phyloP scores from a whole-genome alignment of 306 rosid species.

The Oxytropis ochrocephala region DNA sequence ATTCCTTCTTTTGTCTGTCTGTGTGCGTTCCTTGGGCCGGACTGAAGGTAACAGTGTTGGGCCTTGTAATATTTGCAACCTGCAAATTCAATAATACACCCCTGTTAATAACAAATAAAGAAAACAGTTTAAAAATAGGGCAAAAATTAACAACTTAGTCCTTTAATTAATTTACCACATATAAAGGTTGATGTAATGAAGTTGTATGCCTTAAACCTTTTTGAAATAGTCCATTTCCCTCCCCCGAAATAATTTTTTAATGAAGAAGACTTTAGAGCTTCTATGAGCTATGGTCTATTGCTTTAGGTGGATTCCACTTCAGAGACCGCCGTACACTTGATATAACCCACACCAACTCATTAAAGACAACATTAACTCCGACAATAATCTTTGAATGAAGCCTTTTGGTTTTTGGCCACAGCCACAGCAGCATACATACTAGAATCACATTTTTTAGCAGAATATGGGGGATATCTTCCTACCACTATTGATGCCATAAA shows the following conservation, averaged over 20 bases:
- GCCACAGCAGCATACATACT: slow-evolving; percentile 20
- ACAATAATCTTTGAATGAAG: slow-evolving; percentile 31
- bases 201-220: too few relatives aligned
- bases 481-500: slow-evolving; percentile 28
- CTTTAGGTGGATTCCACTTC: not conserved
- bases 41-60: too few relatives aligned
- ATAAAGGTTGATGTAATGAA: too few relatives aligned
- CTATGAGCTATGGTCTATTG: not conserved
- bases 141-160: too few relatives aligned
- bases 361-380: slow-evolving; percentile 21
- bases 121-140: too few relatives aligned
- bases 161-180: too few relatives aligned
- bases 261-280: not conserved
- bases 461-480: slow-evolving; percentile 40
- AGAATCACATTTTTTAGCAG: slow-evolving; percentile 15
- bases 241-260: not conserved
- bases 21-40: too few relatives aligned
- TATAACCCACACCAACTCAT: slow-evolving; percentile 25
- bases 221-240: too few relatives aligned
- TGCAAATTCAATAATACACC: too few relatives aligned
- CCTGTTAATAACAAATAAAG: too few relatives aligned
- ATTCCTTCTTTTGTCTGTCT: too few relatives aligned
- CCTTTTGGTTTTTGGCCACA: slow-evolving; percentile 22
- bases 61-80: too few relatives aligned
- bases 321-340: slow-evolving; percentile 28